These are phyloP conservation scores for Beauveria caledonica DNA, from an alignment of 2,329 filamentous ascomycete genomes.

Conservation along the genomic window DNA sequence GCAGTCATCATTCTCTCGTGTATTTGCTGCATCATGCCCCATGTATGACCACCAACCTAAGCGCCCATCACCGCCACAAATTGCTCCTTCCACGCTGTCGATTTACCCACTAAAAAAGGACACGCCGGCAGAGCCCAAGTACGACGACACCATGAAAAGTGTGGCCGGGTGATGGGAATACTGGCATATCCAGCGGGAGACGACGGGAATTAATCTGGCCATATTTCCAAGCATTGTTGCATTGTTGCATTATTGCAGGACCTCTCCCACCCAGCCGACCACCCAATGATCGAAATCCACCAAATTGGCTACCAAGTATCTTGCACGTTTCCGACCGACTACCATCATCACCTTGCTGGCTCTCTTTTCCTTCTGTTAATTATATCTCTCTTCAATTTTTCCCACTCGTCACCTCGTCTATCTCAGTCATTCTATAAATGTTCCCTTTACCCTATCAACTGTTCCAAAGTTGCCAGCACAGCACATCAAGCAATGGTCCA, in stretches of 20 bases:
- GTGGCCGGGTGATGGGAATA: neutral
- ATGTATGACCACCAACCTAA: neutral
- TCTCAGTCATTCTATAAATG: no score
- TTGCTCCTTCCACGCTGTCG: neutral
- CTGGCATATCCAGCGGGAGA: neutral
- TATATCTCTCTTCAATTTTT: no score
- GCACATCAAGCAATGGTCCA: neutral
- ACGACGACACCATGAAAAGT: neutral
- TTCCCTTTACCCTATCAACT: no score
- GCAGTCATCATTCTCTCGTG: constrained; percentile 3
- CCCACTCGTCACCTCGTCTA: no score
- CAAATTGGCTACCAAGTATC: no score
- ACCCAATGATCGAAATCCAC: no score
- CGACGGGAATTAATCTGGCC: constrained; percentile 5
- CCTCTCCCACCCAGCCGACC: no score
- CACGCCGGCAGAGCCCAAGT: neutral
- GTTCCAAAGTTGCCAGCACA: neutral
- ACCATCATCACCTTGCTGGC: no score
- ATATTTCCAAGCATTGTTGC: neutral
- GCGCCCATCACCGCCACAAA: neutral
- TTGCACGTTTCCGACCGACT: no score
- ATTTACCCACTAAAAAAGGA: neutral
- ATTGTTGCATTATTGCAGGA: no score
- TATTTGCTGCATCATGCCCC: neutral
- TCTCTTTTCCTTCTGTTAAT: no score